A percentile compares a stretch with the other conserved stretches of the same genome.
These are phyloP conservation scores for Dactylellina parvicollis DNA, from an alignment of 2,329 filamentous ascomycete genomes.

Conservation along the genomic window DNA sequence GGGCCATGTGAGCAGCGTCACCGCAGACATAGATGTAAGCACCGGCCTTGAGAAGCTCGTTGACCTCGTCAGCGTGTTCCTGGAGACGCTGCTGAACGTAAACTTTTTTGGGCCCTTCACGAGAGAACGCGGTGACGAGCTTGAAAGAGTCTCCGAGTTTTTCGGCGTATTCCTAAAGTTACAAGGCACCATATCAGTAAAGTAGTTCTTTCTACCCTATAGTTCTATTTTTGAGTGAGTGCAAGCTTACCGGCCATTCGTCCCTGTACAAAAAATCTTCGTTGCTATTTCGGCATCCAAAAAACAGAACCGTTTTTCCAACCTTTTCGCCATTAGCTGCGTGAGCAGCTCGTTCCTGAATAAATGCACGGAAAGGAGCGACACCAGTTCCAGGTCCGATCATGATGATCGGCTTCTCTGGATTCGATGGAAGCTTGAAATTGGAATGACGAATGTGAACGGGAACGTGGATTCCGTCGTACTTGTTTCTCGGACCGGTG, in stretches of 20 bases:
- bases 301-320: conserved; percentile 90
- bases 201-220: background rate
- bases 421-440: conserved; percentile 97
- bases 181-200: conserved; percentile 10
- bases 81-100: conserved; percentile 95
- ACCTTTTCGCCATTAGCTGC: conserved; percentile 82
- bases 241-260: conserved; percentile 84
- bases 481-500: conserved; percentile 91
- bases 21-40: conserved; percentile 98
- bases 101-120: conserved; percentile 85
- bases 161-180: conserved; percentile 78
- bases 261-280: conserved; percentile 93
- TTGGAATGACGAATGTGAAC: conserved; percentile 98
- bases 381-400: conserved; percentile 96
- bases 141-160: conserved; percentile 87
- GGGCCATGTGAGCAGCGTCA: conserved; percentile 96
- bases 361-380: conserved; percentile 92
- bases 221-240: conserved; percentile 2
- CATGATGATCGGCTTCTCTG: conserved; percentile 93
- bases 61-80: conserved; percentile 83
- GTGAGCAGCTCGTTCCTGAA: conserved; percentile 89
- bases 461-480: conserved; percentile 92
- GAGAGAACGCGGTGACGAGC: conserved; percentile 93
- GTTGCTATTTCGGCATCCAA: conserved; percentile 85
- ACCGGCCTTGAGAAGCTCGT: conserved; percentile 84